A percentile compares a stretch with the other conserved stretches of the same genome.
Conservation (phyloP, 202 grass and related monocot genomes). For the Saccharum hybrid region DNA sequence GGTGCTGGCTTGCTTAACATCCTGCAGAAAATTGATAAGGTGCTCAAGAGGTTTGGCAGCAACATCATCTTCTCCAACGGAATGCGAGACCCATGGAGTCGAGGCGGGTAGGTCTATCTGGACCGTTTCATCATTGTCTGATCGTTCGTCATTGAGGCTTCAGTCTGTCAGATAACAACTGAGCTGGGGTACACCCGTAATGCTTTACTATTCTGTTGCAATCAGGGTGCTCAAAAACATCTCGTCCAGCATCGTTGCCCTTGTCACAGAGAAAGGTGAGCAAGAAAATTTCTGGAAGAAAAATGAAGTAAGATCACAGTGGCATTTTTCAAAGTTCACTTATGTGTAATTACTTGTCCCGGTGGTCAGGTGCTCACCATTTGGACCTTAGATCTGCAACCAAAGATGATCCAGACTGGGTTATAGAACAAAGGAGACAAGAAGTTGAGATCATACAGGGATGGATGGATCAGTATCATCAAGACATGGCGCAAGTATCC, state of each 20-base stretch:
- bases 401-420: slow-evolving; percentile 83
- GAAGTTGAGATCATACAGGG: slow-evolving; percentile 80
- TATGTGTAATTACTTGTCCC: background rate
- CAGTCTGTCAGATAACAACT: slow-evolving; percentile 6
- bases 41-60: slow-evolving; percentile 86
- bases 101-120: slow-evolving; percentile 67
- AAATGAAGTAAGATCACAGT: background rate
- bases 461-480: slow-evolving; percentile 81
- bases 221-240: slow-evolving; percentile 92
- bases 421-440: slow-evolving; percentile 75
- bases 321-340: slow-evolving; percentile 10
- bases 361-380: slow-evolving; percentile 82
- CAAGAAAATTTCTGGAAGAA: slow-evolving; percentile 4
- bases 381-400: slow-evolving; percentile 82
- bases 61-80: slow-evolving; percentile 98
- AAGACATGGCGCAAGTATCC: slow-evolving; percentile 56
- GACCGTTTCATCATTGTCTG: background rate
- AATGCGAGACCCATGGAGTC: slow-evolving; percentile 94
- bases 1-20: background rate
- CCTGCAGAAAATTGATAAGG: slow-evolving; percentile 75
- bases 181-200: background rate
- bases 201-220: background rate
- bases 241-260: slow-evolving; percentile 85
- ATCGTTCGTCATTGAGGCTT: background rate
- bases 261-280: slow-evolving; percentile 85